Conservation (phyloP, 345 rosid species). For the Pseudoturritis turrita region DNA sequence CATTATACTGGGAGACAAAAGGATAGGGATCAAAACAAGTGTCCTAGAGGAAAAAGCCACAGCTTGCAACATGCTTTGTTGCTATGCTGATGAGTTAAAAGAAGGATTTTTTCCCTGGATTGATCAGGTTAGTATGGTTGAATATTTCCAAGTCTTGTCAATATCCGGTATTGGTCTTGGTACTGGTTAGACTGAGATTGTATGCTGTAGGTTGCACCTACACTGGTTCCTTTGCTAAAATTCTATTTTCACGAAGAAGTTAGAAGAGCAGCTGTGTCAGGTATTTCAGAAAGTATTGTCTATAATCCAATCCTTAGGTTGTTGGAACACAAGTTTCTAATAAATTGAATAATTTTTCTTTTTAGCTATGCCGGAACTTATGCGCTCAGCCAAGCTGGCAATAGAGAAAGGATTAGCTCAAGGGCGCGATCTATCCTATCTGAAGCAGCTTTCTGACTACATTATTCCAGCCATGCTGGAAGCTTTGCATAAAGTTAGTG, state of each 20-base stretch:
- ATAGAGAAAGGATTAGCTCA: slow-evolving; percentile 83
- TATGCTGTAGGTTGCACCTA: slow-evolving; percentile 79
- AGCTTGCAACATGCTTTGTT: slow-evolving; percentile 98
- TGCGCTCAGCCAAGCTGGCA: slow-evolving; percentile 93
- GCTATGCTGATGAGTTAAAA: slow-evolving; percentile 98
- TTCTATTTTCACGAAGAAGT: slow-evolving; percentile 99
- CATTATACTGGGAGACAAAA: slow-evolving; percentile 96
- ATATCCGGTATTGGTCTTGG: background rate
- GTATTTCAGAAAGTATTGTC: slow-evolving; percentile 31
- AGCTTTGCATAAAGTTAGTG: slow-evolving; percentile 84
- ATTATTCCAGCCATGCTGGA: slow-evolving; percentile 91
- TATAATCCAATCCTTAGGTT: background rate
- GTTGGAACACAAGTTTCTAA: background rate
- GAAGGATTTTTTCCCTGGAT: slow-evolving; percentile 99
- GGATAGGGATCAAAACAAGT: slow-evolving; percentile 97
- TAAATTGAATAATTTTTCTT: background rate
- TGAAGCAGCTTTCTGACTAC: slow-evolving; percentile 93
- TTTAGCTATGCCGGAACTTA: slow-evolving; percentile 98
- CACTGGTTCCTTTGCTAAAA: slow-evolving; percentile 90
- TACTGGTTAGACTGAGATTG: background rate
- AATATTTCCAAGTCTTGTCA: slow-evolving; percentile 5
- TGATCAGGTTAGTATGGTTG: slow-evolving; percentile 61
- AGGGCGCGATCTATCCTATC: slow-evolving; percentile 83
- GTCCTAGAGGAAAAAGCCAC: slow-evolving; percentile 99
- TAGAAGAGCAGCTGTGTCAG: slow-evolving; percentile 99